phyloP scores from a whole-genome alignment of 2,329 filamentous ascomycete species.

The Hymenoscyphus fructigenus region DNA sequence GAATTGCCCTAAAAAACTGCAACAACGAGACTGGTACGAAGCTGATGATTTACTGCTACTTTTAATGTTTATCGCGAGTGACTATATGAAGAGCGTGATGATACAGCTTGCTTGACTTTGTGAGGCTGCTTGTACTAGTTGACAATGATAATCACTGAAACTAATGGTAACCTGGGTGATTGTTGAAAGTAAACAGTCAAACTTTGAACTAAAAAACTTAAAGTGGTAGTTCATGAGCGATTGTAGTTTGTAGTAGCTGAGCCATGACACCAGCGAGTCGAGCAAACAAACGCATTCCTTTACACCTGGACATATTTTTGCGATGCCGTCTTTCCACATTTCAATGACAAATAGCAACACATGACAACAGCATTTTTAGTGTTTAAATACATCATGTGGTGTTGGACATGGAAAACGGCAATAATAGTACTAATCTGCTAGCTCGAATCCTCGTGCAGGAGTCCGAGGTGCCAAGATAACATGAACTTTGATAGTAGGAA shows the following conservation, averaged over 20 bases:
- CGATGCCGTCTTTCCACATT: not conserved
- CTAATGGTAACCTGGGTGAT: too few species aligned
- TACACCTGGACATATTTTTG: not conserved
- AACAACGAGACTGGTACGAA: too few species aligned
- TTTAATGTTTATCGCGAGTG: too few species aligned
- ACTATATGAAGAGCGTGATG: too few species aligned
- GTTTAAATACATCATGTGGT: not conserved
- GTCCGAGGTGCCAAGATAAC: too few species aligned
- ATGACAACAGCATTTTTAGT: not conserved
- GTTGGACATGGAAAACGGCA: not conserved
- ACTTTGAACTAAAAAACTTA: not conserved
- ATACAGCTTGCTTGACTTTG: too few species aligned
- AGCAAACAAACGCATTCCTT: not conserved
- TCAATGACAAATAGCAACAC: not conserved
- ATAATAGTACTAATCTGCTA: too few species aligned
- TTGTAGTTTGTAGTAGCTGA: not conserved
- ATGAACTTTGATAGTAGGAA: not conserved
- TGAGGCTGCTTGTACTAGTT: too few species aligned
- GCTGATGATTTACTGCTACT: too few species aligned
- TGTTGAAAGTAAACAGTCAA: not conserved
- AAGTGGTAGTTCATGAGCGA: not conserved
- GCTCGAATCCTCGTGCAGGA: too few species aligned
- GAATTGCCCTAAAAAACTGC: too few species aligned
- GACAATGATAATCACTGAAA: too few species aligned
- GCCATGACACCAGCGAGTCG: not conserved